phyloP scores from a whole-genome alignment of 2,329 filamentous ascomycete genomes.

The Dothistroma pini region DNA sequence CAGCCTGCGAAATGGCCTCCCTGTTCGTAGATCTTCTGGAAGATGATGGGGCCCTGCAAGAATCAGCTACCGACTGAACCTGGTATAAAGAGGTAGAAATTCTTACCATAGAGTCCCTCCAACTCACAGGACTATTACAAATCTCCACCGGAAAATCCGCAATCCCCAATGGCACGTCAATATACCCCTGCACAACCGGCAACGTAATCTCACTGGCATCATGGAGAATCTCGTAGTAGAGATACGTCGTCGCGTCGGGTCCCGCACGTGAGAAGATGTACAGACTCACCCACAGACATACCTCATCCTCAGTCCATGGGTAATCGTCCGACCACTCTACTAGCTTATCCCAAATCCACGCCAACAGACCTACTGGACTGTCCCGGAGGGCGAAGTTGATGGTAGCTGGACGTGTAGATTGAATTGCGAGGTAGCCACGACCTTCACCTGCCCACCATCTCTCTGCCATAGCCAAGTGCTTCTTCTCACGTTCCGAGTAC shows the following conservation, averaged over 20 bases:
- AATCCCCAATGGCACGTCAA: conserved; percentile 50
- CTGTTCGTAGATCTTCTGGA: conserved; percentile 46
- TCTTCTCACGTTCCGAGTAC: conserved; percentile 28
- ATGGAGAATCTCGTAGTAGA: conserved; percentile 67
- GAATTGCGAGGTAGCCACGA: conserved; percentile 15
- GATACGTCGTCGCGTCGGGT: conserved; percentile 61
- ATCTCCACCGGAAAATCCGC: conserved; percentile 59
- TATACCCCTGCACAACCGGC: conserved; percentile 40
- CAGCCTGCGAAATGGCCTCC: conserved; percentile 60
- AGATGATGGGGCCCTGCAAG: conserved; percentile 55
- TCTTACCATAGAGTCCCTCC: neutral
- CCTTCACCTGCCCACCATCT: conserved; percentile 35
- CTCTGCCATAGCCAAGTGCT: conserved; percentile 17
- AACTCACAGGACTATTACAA: conserved; percentile 28
- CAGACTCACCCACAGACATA: neutral
- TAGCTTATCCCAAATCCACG: conserved; percentile 43
- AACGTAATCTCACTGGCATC: conserved; percentile 27
- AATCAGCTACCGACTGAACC: conserved; percentile 48
- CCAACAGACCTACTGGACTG: conserved; percentile 43
- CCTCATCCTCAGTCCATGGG: conserved; percentile 1
- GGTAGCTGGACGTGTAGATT: conserved; percentile 34
- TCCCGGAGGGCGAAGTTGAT: conserved; percentile 41
- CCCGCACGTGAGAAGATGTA: conserved; percentile 53
- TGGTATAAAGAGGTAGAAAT: conserved; percentile 43
- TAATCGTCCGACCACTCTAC: neutral